Percentiles rank a stretch among this genome's conserved stretches.
Conservation (phyloP, 2,329 filamentous ascomycete genomes). For the Zymoseptoria brevis region DNA sequence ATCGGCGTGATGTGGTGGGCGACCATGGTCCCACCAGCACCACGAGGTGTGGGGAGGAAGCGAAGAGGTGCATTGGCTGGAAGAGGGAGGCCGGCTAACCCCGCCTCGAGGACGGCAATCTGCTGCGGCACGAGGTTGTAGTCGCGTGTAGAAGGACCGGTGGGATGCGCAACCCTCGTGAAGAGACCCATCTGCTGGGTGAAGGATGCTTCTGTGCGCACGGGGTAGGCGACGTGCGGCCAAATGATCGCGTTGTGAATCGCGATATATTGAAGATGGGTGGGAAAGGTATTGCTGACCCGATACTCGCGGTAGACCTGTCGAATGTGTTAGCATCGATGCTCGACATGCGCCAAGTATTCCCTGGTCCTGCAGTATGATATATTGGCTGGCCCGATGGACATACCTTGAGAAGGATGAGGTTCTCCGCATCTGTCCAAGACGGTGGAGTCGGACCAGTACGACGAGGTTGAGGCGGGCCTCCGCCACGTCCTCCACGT, state of each 20-base stretch:
- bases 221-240: background rate
- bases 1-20: background rate
- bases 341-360: background rate
- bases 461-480: background rate
- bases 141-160: background rate
- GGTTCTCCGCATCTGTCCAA: background rate
- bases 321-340: background rate
- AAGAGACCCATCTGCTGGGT: background rate
- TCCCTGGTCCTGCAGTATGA: too few species aligned
- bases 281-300: background rate
- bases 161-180: background rate
- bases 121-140: background rate
- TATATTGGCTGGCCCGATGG: too few species aligned
- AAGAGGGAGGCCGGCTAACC: background rate
- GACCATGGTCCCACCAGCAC: background rate
- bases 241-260: background rate
- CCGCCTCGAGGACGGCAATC: background rate
- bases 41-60: background rate
- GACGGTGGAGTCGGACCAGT: too few species aligned
- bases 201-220: background rate
- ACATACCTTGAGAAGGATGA: background rate
- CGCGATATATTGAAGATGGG: background rate
- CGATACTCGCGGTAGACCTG: background rate
- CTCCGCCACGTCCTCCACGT: background rate
- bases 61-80: background rate